Base-by-base conservation (phyloP, 2,329 filamentous ascomycete genomes). In the Setomelanomma holmii region DNA sequence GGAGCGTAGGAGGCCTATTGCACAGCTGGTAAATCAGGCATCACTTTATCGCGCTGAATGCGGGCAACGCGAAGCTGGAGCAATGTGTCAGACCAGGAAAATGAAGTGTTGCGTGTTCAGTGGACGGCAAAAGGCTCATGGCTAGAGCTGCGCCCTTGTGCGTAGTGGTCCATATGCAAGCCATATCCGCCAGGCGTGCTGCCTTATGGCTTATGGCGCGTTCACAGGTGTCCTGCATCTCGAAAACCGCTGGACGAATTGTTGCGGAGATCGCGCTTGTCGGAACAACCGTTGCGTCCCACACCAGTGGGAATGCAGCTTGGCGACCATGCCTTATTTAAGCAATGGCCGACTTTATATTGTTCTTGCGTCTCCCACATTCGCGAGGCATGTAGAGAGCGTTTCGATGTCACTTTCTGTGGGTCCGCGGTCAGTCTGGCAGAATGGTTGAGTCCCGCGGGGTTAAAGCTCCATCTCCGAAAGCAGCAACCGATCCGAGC, bases 241-340 rank as follows among this genome's bases (percentile, higher is more conserved):
- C 49, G 40, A 55, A 44, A 44, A 49, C 41, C 43, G 40, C 55
- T 64, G 65, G 68, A 70, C 66, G 56, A 68, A 68, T 57, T 58
- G 62, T 64, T 53, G 47, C 66, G 65, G 65, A 67, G 55, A 39
- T 51, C 36, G 60, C 58, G 56, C 47, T 40, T 14, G 19, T 42
- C 51, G 42, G 51, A n/a, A 38, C 30, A 35, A 42, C 45, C 48
- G 44, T 50, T 48, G 40, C 36, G 41, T 50, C 45, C 40, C 34
- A 6, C 40, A 40, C 46, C 49, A 24, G 27, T 24, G 24, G 35
- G 45, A 24, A 19, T 12, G 43, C 40, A 33, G 50, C 49, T 61
- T 36, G 42, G 47, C 55, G 21, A 23, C 39, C 48, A 49, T 12
- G 17, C 49, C 42, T 34, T 41, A 50, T 62, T 45, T 4, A 52